Percentiles rank a stretch among this genome's conserved stretches.
Conservation (phyloP, 768 basidiomycete genomes). For the Mycena olivaceomarginata region DNA sequence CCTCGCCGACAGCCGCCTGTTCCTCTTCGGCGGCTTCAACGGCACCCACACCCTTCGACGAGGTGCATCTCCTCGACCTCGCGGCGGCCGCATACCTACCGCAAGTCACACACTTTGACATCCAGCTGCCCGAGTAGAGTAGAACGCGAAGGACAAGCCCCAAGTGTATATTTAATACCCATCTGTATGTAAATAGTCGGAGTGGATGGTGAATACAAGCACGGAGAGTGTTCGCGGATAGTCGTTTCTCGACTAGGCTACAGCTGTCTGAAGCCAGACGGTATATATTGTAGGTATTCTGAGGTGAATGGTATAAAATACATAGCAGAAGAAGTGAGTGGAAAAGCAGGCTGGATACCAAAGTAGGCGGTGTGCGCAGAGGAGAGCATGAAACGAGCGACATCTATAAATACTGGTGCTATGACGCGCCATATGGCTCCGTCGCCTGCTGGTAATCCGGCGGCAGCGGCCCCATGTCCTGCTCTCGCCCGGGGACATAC, state of each 20-base stretch:
- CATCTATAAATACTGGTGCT: not conserved
- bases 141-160: not conserved
- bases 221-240: not conserved
- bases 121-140: conserved; percentile 60
- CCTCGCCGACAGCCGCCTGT: conserved; percentile 89
- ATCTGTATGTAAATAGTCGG: conserved; percentile 14
- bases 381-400: not conserved
- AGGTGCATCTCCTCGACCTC: conserved; percentile 90
- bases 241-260: no score
- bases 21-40: conserved; percentile 93
- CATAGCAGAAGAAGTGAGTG: no score
- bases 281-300: not conserved
- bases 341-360: not conserved
- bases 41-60: conserved; percentile 89
- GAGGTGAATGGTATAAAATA: not conserved
- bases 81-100: conserved; percentile 93
- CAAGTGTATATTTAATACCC: conserved; percentile 7
- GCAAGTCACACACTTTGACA: conserved; percentile 87
- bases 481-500: conserved; percentile 42
- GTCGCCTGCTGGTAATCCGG: conserved; percentile 43
- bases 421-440: conserved; percentile 24
- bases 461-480: conserved; percentile 41
- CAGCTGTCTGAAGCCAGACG: no score
- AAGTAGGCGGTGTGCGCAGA: not conserved
- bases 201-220: not conserved